Evolutionary conservation across 495 filamentous ascomycete species (phyloP).

Genomic region (Penicillium soppii): DNA sequence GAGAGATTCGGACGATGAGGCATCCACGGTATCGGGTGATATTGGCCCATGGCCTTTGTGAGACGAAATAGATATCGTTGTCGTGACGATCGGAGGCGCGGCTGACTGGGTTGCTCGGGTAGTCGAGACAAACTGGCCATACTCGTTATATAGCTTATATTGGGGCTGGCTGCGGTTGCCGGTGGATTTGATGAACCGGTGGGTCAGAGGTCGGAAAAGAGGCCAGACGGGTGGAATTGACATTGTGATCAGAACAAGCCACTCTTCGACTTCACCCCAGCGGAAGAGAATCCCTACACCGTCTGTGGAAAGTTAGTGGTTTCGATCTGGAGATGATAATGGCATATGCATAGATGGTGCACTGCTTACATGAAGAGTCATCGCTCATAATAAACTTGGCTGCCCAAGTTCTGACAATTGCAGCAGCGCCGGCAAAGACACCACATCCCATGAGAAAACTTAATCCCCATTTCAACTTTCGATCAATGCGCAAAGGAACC

Average conservation of each 20-base stretch:
- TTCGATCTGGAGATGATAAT: background rate
- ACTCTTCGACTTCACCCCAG: slow-evolving; percentile 29
- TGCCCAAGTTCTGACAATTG: slow-evolving; percentile 26
- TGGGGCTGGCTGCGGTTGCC: slow-evolving; percentile 8
- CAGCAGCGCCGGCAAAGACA: slow-evolving; percentile 25
- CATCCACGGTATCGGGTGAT: slow-evolving; percentile 4
- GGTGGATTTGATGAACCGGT: slow-evolving; percentile 23
- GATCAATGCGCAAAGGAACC: slow-evolving; percentile 20
- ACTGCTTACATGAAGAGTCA: slow-evolving; percentile 24
- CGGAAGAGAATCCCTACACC: slow-evolving; percentile 22
- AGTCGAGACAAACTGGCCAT: slow-evolving; percentile 3
- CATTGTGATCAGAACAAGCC: slow-evolving; percentile 28
- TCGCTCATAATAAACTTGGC: slow-evolving; percentile 23
- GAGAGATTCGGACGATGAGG: background rate
- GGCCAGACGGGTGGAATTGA: slow-evolving; percentile 30
- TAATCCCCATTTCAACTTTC: slow-evolving; percentile 28
- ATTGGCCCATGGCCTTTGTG: slow-evolving; percentile 4
- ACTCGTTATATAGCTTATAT: slow-evolving; percentile 7
- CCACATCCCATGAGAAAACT: slow-evolving; percentile 29
- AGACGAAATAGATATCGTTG: slow-evolving; percentile 22
- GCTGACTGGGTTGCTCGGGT: slow-evolving; percentile 10
- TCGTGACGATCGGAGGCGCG: slow-evolving; percentile 21
- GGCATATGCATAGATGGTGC: background rate
- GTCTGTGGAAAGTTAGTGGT: slow-evolving; percentile 11
- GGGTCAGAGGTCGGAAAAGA: slow-evolving; percentile 24